A percentile compares a stretch with the other conserved stretches of the same genome.
Conservation (phyloP, 805 yeast species). For the Wickerhamiella bombiphila region DNA sequence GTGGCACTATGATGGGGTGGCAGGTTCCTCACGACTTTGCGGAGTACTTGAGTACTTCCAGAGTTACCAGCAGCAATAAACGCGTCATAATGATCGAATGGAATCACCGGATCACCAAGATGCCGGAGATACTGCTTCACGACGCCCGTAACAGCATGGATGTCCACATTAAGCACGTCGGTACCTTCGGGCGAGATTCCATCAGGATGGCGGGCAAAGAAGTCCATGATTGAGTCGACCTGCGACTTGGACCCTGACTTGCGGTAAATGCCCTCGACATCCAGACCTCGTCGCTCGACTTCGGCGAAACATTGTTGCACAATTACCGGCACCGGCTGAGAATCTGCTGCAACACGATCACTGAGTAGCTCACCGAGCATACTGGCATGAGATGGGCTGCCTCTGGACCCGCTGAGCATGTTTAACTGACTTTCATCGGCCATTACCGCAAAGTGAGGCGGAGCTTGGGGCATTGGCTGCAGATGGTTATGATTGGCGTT, state of each 20-base stretch:
- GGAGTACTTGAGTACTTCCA: slow-evolving; percentile 31
- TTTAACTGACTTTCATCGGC: neutral
- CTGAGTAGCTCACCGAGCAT: slow-evolving; percentile 1
- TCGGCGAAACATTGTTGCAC: slow-evolving; percentile 57
- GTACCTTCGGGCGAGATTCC: slow-evolving; percentile 21
- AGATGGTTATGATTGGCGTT: neutral
- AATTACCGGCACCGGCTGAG: slow-evolving; percentile 44
- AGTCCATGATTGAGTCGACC: slow-evolving; percentile 32
- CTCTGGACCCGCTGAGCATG: neutral
- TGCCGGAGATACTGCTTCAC: slow-evolving; percentile 75
- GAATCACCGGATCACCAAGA: slow-evolving; percentile 72
- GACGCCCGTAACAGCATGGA: slow-evolving; percentile 75
- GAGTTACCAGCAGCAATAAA: slow-evolving; percentile 40
- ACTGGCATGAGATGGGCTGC: neutral
- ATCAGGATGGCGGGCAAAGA: slow-evolving; percentile 22
- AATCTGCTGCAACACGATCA: neutral
- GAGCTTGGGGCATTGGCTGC: neutral
- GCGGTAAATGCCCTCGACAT: slow-evolving; percentile 76
- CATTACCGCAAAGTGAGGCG: neutral
- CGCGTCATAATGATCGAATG: slow-evolving; percentile 51
- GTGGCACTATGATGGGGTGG: slow-evolving; percentile 57
- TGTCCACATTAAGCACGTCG: slow-evolving; percentile 40
- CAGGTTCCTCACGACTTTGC: slow-evolving; percentile 33
- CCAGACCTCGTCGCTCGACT: slow-evolving; percentile 65
- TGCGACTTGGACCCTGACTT: slow-evolving; percentile 73